Evolutionary conservation across 169 alveolate species (phyloP), one percentile per base, ranked within the genome.

Genomic region (Plasmodium vinckei): DNA sequence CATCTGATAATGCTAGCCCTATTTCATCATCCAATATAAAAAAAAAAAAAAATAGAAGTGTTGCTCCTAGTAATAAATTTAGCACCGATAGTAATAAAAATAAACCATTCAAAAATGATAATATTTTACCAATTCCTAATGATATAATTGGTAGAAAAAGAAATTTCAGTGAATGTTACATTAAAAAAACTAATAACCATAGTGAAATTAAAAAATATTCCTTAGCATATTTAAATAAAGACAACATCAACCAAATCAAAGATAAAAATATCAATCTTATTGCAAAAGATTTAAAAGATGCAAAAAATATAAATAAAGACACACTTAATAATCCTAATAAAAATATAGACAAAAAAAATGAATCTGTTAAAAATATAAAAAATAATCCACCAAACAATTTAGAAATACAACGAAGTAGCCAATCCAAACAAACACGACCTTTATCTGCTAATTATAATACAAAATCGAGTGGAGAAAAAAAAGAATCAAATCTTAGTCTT

Each of bases 1-100:
- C 61, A 15, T 82, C 90, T 2, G 84, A 82, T 15, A 67, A 82
- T 49, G 27, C 64, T 56, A 67, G 60, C 33, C 47, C 49, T 60
- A 56, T 82, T n/a, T 63, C 53, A 3, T 67, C 90, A n/a, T 44
- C 33, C 15, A 68, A 54, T 49, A 82, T 67, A 75, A 82, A 82
- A 67, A 82, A 82, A 46, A 51, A n/a, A 17, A 82, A 82, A 42
- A 9, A 15, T 39, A 82, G 68, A 67, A 82, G 46, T 33, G 42
- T 33, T 33, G 42, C 42, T 3, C 7, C 42, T 3, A 33, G 5
- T 5, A 33, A 33, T 33, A 33, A 33, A 5, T 33, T 33, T 33
- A 33, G 7, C 7, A 3, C 7, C 1, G 42, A 33, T 19, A 44
- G 27, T 23, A 53, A 67, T 67, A 82, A 82, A 39, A 67, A 33